Evolutionary conservation across 139 green algal species (phyloP).

Genomic region (Coccomyxa sp.): DNA sequence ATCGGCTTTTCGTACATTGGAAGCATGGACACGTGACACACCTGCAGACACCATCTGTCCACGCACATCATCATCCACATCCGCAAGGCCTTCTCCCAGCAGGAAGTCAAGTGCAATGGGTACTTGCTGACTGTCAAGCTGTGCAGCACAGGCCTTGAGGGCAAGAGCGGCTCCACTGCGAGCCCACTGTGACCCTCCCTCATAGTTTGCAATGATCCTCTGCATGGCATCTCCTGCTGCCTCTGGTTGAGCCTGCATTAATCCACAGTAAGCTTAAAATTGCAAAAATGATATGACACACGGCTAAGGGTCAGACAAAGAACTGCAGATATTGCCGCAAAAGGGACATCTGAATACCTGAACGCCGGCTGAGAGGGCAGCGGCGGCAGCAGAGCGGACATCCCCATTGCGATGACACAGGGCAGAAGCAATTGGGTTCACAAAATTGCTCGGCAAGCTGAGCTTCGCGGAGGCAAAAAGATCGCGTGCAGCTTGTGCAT

Average conservation of each 20-base stretch:
- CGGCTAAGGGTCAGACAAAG: too few species aligned
- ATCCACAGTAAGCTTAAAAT: neutral
- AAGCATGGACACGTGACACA: constrained; percentile 2
- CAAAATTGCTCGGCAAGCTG: constrained; percentile 15
- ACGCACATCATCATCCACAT: constrained; percentile 56
- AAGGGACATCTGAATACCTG: constrained; percentile 24
- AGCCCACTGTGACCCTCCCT: neutral
- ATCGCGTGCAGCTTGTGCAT: constrained; percentile 38
- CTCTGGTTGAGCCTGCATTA: constrained; percentile 28
- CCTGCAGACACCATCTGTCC: constrained; percentile 67
- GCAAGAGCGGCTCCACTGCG: constrained; percentile 59
- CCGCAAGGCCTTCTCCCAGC: constrained; percentile 69
- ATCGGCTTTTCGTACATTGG: neutral
- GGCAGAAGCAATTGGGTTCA: constrained; percentile 24
- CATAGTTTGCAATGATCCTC: constrained; percentile 19
- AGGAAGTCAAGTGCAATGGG: constrained; percentile 74
- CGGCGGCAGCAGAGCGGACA: constrained; percentile 13
- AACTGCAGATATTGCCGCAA: too few species aligned
- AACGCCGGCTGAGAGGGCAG: constrained; percentile 12
- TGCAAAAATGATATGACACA: neutral
- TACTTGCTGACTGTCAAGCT: constrained; percentile 53
- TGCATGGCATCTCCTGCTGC: constrained; percentile 26
- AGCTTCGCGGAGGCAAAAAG: constrained; percentile 47
- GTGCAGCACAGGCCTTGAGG: constrained; percentile 45
- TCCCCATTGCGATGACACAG: constrained; percentile 20